These are phyloP conservation scores for Clitopilus hobsonii DNA, from an alignment of 768 basidiomycete genomes.

Conservation along the genomic window DNA sequence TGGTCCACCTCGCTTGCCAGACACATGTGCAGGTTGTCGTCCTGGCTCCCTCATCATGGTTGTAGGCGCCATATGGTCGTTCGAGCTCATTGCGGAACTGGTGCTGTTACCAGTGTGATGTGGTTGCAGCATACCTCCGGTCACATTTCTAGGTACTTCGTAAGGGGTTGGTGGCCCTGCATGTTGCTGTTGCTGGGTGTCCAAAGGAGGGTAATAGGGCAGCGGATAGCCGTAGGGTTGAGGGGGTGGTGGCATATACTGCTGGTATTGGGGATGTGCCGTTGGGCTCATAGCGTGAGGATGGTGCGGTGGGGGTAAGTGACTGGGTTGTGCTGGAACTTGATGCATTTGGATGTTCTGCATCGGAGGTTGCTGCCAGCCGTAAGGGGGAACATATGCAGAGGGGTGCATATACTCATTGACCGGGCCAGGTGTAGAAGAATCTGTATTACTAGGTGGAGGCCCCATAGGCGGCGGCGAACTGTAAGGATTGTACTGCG, in stretches of 20 bases:
- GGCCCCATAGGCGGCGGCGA: slow-evolving; percentile 23
- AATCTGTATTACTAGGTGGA: slow-evolving; percentile 27
- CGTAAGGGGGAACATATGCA: background rate
- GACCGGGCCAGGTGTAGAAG: slow-evolving; percentile 20
- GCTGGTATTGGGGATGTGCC: slow-evolving; percentile 29
- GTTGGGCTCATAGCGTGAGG: slow-evolving; percentile 19
- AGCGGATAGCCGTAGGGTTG: slow-evolving; percentile 24
- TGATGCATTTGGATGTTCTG: slow-evolving; percentile 21
- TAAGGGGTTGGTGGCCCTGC: slow-evolving; percentile 13
- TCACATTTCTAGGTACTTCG: slow-evolving; percentile 21
- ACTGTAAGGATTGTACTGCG: slow-evolving; percentile 31
- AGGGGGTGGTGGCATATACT: slow-evolving; percentile 24
- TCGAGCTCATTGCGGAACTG: slow-evolving; percentile 21
- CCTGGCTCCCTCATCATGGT: slow-evolving; percentile 18
- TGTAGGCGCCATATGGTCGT: slow-evolving; percentile 22
- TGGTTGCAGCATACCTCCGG: slow-evolving; percentile 17
- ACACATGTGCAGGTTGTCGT: slow-evolving; percentile 18
- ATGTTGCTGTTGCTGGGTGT: slow-evolving; percentile 18
- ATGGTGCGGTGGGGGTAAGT: slow-evolving; percentile 15
- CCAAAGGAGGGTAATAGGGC: slow-evolving; percentile 24
- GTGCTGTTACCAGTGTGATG: slow-evolving; percentile 16
- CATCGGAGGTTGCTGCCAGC: slow-evolving; percentile 1
- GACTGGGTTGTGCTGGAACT: slow-evolving; percentile 25
- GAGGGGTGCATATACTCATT: slow-evolving; percentile 15
- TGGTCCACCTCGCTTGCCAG: slow-evolving; percentile 21